Evolutionary conservation across 495 filamentous ascomycete species (phyloP), one percentile per base, ranked within the genome.

Genomic region (Aspergillus heteromorphus): DNA sequence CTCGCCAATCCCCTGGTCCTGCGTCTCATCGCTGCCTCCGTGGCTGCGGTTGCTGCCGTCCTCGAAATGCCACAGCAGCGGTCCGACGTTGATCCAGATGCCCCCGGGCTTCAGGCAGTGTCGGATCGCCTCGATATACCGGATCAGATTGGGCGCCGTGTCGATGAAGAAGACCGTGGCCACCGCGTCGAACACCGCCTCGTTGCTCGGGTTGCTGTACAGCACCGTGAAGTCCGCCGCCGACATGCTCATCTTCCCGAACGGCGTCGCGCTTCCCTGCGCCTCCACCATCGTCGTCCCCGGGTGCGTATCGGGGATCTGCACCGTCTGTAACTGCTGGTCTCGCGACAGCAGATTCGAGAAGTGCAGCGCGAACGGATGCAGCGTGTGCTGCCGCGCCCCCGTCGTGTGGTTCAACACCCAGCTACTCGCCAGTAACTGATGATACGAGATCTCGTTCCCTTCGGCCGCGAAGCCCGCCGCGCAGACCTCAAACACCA

Each of bases 391-490:
- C 49, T 81, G 58, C 23, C 67, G 56, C 0, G 71, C 64, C 0
- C 67, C 64, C 0, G 47, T 16, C 0, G 82, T 87, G 64, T 89
- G 83, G 61, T 97, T 97, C 9, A 98, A 78, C 10, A 97, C 77
- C 75, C 91, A 96, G 23, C 85, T 87, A 53, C 87, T 90, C 11
- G 90, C 91, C 52, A 97, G 71, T 10, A 97, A 78, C 62, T 92
- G 88, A 66, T 97, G 93, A 60, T 92, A 96, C 14, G 89, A 95
- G 57, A 97, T 91, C 73, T 98, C 93, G 57, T 97, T 98, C 11
- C 95, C 93, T 65, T 97, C 90, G 1, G 82, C 79, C 0, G 77
- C 66, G 69, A 83, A 96, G 13, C 93, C 93, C 5, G 74, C 77
- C n/a, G 70, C 70, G 61, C 85, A 89, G 43, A 97, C 73, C 11